Base-by-base conservation (phyloP, 495 filamentous ascomycete genomes). In the Hypoxylon fragiforme region DNA sequence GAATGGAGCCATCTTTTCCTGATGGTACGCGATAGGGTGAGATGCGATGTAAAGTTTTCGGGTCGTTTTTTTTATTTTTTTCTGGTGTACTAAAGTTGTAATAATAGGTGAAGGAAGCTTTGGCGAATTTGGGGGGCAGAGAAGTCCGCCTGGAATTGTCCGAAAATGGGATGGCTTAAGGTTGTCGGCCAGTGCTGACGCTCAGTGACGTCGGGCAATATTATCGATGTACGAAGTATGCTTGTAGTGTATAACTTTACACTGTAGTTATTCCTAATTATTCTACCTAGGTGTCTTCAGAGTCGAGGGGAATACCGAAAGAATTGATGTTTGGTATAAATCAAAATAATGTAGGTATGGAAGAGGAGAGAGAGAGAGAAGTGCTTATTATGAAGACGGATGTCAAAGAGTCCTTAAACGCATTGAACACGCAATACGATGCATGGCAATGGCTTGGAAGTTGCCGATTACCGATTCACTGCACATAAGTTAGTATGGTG, bases 1-100 rank as follows among this genome's bases (percentile, higher is more conserved):
- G 12, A 62, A 30, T 2, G 66, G 66, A 14, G 66, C 66, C 66
- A 69, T 69, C 12, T 54, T 16, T 38, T 14, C n/a, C 14, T 45
- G 32, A 20, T 32, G 37, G 41, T 49, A n/a, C 15, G 37, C 43
- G 37, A 40, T 15, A 26, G 41, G 18, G 39, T 15, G 28, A 28
- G 47, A 36, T 54, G 38, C 9, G 24, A 9, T 28, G n/a, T n/a
- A 9, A 28, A 4, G 24, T 28, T 28, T 28, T 28, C 4, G 9
- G 4, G n/a, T 28, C 12, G 7, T 21, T 51, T 44, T 45, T 18
- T 40, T 20, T 48, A n/a, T n/a, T n/a, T n/a, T n/a, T n/a, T n/a
- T n/a, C n/a, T n/a, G n/a, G n/a, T n/a, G n/a, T n/a, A n/a, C n/a
- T n/a, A n/a, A n/a, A 19, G 22, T 31, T 32, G 31, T 39, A 15